Evolutionary conservation across 169 alveolate species (phyloP), one percentile per base, ranked within the genome.

Genomic region (Eimeria brunetti): DNA sequence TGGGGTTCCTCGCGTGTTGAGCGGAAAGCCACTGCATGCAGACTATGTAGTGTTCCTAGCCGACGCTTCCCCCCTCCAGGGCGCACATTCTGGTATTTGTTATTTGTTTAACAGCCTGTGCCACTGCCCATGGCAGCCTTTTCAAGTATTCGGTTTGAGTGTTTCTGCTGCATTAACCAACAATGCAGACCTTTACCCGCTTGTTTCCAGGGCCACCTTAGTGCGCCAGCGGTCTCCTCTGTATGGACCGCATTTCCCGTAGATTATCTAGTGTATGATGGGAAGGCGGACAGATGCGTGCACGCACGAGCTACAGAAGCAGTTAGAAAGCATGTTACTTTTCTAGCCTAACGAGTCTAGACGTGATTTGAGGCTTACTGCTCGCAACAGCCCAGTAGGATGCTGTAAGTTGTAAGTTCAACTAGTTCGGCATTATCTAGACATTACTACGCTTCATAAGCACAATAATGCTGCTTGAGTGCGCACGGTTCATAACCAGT

Each of bases 221-320:
- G 53, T 38, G 83, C 67, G 7, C 64, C 27, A 67, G 88, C 64
- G 46, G 44, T 41, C 67, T 24, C 46, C 14, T n/a, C 46, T 49
- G 67, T 27, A 44, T 44, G 88, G 64, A 49, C 88, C 9, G 51
- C n/a, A 78, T 78, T 78, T 78, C 46, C 46, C 27, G 88, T 73
- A 30, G 41, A 38, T 18, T 14, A 38, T 73, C 14, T 38, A 38
- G 53, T 73, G 27, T 56, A 51, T 69, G 46, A 5, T 73, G 83
- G 20, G 83, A n/a, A 38, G 56, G 12, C 83, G 33, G 2, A 73
- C 53, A 16, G 83, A 4, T 16, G n/a, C 30, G 24, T 38, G 33
- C 83, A 73, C 30, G 38, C 14, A 18, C 53, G 33, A 18, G 53
- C 83, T 56, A 73, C 83, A 18, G 0, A 36, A 36, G 56, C 18